Conservation (phyloP, 148 eudicot species). For the Nepenthes mirabilis region DNA sequence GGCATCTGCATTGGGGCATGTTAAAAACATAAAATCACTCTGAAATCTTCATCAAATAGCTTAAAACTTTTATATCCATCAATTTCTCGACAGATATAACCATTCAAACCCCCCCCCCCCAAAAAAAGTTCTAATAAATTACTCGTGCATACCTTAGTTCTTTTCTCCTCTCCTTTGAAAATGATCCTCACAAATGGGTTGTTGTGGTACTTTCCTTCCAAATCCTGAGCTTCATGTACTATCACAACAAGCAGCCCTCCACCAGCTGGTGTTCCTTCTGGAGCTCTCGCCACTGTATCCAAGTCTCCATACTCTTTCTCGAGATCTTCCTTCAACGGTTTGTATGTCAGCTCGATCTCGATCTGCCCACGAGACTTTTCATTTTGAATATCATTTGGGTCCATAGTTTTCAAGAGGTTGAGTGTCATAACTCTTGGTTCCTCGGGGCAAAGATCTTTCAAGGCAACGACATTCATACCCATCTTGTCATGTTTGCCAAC, state of each 20-base stretch:
- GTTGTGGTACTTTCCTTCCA: constrained; percentile 88
- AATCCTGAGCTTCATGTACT: constrained; percentile 70
- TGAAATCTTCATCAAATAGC: too few relatives aligned
- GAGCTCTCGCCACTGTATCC: constrained; percentile 34
- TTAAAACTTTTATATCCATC: too few relatives aligned
- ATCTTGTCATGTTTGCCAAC: constrained; percentile 17
- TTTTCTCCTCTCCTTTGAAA: constrained; percentile 79
- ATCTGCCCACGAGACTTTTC: constrained; percentile 79
- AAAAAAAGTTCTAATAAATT: background rate
- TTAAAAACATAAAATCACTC: too few relatives aligned
- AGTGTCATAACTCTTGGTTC: constrained; percentile 52
- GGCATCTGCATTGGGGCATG: too few relatives aligned
- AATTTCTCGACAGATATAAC: too few relatives aligned
- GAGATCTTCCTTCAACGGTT: constrained; percentile 42
- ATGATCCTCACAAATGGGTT: constrained; percentile 66
- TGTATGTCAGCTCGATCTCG: constrained; percentile 57
- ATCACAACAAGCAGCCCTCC: constrained; percentile 66
- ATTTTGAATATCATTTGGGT: constrained; percentile 58
- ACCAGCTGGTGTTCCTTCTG: constrained; percentile 74
- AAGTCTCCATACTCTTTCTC: constrained; percentile 30
- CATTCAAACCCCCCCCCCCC: too few relatives aligned
- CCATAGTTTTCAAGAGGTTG: constrained; percentile 52
- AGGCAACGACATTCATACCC: constrained; percentile 65
- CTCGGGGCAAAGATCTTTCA: constrained; percentile 65
- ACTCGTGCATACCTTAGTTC: constrained; percentile 54